Percentiles rank a stretch among this genome's conserved stretches.
phyloP scores from a whole-genome alignment of 1,139 yeast genomes.

The Suhomyces panamericanus region DNA sequence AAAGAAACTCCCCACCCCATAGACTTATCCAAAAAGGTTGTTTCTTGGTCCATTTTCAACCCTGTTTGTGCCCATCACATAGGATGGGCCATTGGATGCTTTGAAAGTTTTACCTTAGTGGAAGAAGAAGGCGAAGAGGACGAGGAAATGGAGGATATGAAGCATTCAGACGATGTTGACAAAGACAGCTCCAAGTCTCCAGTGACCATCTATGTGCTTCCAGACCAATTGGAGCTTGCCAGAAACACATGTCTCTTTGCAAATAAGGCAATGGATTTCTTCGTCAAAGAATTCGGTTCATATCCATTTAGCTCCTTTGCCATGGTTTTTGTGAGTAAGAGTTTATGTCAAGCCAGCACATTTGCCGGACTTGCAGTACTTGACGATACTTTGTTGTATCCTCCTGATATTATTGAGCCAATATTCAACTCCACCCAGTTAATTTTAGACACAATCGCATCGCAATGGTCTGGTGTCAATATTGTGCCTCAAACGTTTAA shows the following conservation, averaged over 20 bases:
- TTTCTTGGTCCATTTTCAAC: constrained; percentile 75
- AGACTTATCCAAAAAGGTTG: constrained; percentile 72
- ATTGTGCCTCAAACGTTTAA: constrained; percentile 78
- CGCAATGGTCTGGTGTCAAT: constrained; percentile 94
- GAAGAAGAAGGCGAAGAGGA: constrained; percentile 40
- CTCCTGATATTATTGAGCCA: constrained; percentile 78
- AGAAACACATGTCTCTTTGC: constrained; percentile 75
- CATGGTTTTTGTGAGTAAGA: constrained; percentile 68
- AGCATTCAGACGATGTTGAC: constrained; percentile 33
- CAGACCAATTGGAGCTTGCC: constrained; percentile 59
- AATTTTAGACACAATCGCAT: constrained; percentile 69
- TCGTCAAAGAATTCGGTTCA: constrained; percentile 86
- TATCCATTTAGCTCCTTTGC: constrained; percentile 87
- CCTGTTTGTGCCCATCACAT: constrained; percentile 94
- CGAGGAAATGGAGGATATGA: constrained; percentile 42
- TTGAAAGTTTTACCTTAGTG: constrained; percentile 57
- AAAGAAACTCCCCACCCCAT: constrained; percentile 50
- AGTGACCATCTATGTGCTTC: constrained; percentile 57
- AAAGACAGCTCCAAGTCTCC: constrained; percentile 47
- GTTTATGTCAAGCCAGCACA: constrained; percentile 50
- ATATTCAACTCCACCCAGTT: constrained; percentile 68
- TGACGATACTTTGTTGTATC: constrained; percentile 67
- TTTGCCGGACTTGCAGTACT: constrained; percentile 80
- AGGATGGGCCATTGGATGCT: constrained; percentile 96
- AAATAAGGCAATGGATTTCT: constrained; percentile 77